Evolutionary conservation across 2,329 filamentous ascomycete species (phyloP), one percentile per base, ranked within the genome.

Genomic region (Fusarium sp.): DNA sequence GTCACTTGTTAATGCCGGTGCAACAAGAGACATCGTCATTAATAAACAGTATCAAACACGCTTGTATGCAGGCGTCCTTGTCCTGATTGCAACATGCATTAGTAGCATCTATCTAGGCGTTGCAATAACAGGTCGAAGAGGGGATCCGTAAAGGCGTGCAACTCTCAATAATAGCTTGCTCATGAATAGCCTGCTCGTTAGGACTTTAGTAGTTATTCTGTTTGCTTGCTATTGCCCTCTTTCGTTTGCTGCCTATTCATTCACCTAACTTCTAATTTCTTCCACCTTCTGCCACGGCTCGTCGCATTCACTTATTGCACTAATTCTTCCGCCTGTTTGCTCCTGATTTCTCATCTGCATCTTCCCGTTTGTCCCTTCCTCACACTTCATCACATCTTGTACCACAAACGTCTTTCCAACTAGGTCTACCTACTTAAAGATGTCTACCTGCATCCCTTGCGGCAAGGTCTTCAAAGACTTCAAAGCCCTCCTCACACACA

Each of bases 401-500:
- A 40, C 20, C 13, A 47, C 37, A 22, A 22, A 12, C 27, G 3
- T 5, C 27, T 10, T 14, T n/a, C 34, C 34, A 37, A 37, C 16
- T 37, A 11, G 7, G 32, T 9, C 5, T 40, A 56, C 37, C 51
- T 58, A 53, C 11, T 22, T 57, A 66, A 44, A 53, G 24, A 76
- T 75, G 72, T 46, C 59, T 25, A 67, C 57, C 6, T 51, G 54
- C 3, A 51, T 45, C 7, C 69, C 74, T 4, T 81, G 80, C 65
- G 56, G 76, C 4, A 41, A 69, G 6, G 29, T 48, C 8, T 81
- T 81, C 54, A 53, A 54, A 54, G 0, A 73, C 53, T 20, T 73
- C 62, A 70, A 76, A 7, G 66, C 58, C 2, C 60, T 81, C 1
- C 54, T 66, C n/a, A 54, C 74, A 12, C 80, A 80, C 56, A 81